These are phyloP conservation scores for Thelonectria rubi DNA, from an alignment of 2,329 filamentous ascomycete genomes.

Conservation along the genomic window DNA sequence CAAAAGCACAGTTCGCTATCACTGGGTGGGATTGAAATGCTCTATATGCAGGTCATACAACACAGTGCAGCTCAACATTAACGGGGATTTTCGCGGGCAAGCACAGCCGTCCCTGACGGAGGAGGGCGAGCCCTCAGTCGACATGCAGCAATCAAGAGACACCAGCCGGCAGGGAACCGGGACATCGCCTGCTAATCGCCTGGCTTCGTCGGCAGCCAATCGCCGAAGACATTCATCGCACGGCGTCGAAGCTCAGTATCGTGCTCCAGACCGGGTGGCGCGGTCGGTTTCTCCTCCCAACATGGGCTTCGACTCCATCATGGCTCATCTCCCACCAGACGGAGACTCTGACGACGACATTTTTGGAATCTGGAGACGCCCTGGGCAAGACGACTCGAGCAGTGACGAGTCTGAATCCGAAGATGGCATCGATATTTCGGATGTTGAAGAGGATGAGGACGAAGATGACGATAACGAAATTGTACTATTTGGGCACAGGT, in stretches of 20 bases:
- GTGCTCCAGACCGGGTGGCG: constrained; percentile 53
- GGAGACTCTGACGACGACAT: constrained; percentile 65
- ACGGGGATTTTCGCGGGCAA: constrained; percentile 53
- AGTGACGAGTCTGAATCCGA: constrained; percentile 55
- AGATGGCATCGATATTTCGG: constrained; percentile 51
- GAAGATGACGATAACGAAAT: constrained; percentile 63
- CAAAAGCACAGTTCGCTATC: constrained; percentile 85
- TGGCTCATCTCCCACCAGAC: constrained; percentile 44
- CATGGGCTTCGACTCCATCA: constrained; percentile 39
- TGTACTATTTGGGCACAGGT: constrained; percentile 59
- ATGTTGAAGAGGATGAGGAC: constrained; percentile 56
- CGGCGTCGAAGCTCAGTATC: constrained; percentile 45
- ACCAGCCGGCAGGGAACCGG: constrained; percentile 22
- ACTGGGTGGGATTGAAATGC: constrained; percentile 95
- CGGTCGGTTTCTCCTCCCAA: constrained; percentile 56
- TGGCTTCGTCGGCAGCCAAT: constrained; percentile 33
- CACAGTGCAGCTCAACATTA: constrained; percentile 70
- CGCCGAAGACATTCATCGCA: constrained; percentile 53
- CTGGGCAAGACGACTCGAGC: constrained; percentile 56
- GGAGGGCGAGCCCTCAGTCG: constrained; percentile 27
- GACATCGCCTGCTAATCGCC: constrained; percentile 26
- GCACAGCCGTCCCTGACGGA: constrained; percentile 41
- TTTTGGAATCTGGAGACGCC: constrained; percentile 64
- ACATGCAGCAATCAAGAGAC: constrained; percentile 16
- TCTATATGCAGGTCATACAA: constrained; percentile 76